Evolutionary conservation across 2,329 filamentous ascomycete species (phyloP), one percentile per base, ranked within the genome.

Genomic region (Hypoxylon sp.): DNA sequence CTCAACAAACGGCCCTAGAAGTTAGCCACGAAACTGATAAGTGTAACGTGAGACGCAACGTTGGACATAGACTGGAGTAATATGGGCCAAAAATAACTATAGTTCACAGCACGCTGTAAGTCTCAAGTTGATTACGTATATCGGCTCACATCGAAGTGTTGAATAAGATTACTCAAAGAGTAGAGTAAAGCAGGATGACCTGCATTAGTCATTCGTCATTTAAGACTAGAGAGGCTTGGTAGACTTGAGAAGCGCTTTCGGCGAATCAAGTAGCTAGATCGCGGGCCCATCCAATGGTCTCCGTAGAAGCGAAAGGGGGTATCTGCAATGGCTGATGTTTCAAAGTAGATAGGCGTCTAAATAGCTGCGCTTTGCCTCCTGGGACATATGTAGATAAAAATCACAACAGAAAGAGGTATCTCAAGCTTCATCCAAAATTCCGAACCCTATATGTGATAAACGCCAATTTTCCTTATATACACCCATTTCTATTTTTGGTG

Each of bases 321-420:
- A 63, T 68, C 57, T 44, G 52, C 57, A 29, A 17, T n/a, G 24
- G 46, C 39, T 55, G n/a, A 44, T 50, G 35, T 44, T 58, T 48
- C 53, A 42, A 60, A 39, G 33, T 47, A 63, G 61, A 54, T 51
- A 59, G 58, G 58, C 52, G 33, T 44, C 42, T 19, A 29, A 59
- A 53, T 9, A 11, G 46, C 5, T 33, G 53, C 39, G 47, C 51
- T 59, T 54, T 63, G 61, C 50, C 60, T 66, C 66, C 58, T 26
- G 46, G 22, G 66, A 66, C 37, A 47, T 50, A 19, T 57, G 50
- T 55, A 65, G 44, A 60, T 59, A n/a, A 66, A 66, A 72, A 70
- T 64, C 67, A 63, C 57, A 22, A 67, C 57, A 64, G 67, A 71
- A 59, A 67, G 63, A 76, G 74, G 74, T 76, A 76, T 76, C 74